phyloP scores from a whole-genome alignment of 2,329 filamentous ascomycete genomes.

The Diaporthe destruens region DNA sequence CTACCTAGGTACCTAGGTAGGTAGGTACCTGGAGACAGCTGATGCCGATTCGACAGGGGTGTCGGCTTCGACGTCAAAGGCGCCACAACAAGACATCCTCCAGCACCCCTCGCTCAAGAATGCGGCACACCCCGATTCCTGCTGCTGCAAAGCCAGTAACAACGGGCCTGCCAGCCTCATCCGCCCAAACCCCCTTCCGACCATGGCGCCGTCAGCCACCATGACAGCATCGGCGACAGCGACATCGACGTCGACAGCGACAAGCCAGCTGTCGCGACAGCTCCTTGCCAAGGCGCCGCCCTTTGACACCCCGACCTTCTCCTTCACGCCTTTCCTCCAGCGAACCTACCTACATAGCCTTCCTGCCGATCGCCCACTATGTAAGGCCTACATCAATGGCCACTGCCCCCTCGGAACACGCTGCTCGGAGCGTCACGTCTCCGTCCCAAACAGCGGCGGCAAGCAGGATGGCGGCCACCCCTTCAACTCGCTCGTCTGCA shows the following conservation, averaged over 20 bases:
- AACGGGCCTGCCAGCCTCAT: not conserved
- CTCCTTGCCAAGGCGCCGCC: conserved; percentile 70
- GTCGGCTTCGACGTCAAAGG: conserved; percentile 1
- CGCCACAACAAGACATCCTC: not conserved
- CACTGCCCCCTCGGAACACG: conserved; percentile 87
- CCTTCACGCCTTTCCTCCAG: conserved; percentile 87
- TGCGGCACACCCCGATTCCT: not conserved
- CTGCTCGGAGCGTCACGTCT: conserved; percentile 86
- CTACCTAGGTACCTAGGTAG: no score
- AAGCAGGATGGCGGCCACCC: conserved; percentile 49
- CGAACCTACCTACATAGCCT: conserved; percentile 88
- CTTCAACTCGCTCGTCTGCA: conserved; percentile 91
- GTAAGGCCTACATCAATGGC: conserved; percentile 86
- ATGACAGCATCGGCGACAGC: conserved; percentile 41
- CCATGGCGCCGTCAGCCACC: conserved; percentile 42
- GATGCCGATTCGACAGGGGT: conserved; percentile 1
- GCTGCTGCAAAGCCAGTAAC: no score
- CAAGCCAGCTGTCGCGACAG: conserved; percentile 54
- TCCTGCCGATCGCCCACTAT: conserved; percentile 81
- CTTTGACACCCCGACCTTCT: conserved; percentile 72
- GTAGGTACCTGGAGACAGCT: no score
- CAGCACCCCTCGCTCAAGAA: not conserved
- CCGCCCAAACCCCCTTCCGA: conserved; percentile 1
- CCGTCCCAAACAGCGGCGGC: conserved; percentile 51
- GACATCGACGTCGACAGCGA: conserved; percentile 43